phyloP scores from a whole-genome alignment of 768 basidiomycete species.

The Daedaleopsis sinensis region DNA sequence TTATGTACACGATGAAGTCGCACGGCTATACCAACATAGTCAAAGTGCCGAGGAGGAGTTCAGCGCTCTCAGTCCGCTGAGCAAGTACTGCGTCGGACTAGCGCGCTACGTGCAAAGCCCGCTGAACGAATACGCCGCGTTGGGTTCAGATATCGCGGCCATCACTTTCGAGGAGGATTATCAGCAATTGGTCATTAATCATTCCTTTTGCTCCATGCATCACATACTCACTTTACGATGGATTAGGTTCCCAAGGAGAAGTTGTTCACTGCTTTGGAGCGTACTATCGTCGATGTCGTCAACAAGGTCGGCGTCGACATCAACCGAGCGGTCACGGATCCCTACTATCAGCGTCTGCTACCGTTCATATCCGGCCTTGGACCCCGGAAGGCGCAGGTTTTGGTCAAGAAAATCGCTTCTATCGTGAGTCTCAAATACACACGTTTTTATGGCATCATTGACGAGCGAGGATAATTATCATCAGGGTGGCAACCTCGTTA shows the following conservation, averaged over 20 bases:
- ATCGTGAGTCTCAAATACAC: slow-evolving; percentile 51
- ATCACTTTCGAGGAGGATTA: slow-evolving; percentile 84
- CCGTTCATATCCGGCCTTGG: slow-evolving; percentile 94
- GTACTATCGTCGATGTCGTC: slow-evolving; percentile 85
- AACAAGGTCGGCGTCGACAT: slow-evolving; percentile 96
- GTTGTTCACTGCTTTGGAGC: slow-evolving; percentile 77
- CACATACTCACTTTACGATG: background rate
- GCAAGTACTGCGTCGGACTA: slow-evolving; percentile 92
- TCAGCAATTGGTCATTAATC: slow-evolving; percentile 66
- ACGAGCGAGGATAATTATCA: slow-evolving; percentile 3
- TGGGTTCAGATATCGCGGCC: slow-evolving; percentile 82
- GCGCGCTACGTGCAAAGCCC: slow-evolving; percentile 94
- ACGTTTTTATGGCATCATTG: background rate
- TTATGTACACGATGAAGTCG: slow-evolving; percentile 89
- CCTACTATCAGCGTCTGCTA: slow-evolving; percentile 86
- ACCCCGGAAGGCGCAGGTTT: slow-evolving; percentile 86
- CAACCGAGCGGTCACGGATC: slow-evolving; percentile 87
- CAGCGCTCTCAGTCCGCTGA: slow-evolving; percentile 70
- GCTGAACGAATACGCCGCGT: slow-evolving; percentile 89
- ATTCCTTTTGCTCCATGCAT: background rate
- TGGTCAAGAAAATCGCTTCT: slow-evolving; percentile 79
- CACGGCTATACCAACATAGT: slow-evolving; percentile 92
- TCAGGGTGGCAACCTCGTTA: slow-evolving; percentile 86
- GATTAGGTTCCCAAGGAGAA: slow-evolving; percentile 84
- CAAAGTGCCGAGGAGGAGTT: slow-evolving; percentile 85